Conservation (phyloP, 2,329 filamentous ascomycete species). For the Pseudopithomyces maydicus region DNA sequence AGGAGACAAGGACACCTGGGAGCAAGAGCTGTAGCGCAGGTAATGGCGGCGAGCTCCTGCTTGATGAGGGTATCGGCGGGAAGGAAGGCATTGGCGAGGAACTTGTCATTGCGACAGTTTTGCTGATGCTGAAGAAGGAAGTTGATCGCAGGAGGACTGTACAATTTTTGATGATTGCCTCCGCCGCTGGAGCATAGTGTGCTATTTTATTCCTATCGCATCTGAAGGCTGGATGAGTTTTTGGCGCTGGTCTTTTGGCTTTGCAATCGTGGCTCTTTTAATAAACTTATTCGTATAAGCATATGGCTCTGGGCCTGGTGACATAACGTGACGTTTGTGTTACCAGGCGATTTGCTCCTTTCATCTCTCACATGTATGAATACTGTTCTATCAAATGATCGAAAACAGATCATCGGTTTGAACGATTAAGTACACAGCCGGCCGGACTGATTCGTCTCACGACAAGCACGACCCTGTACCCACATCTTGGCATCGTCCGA, state of each 20-base stretch:
- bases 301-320: too few relatives aligned
- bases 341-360: too few relatives aligned
- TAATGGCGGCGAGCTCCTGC: constrained; percentile 55
- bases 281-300: too few relatives aligned
- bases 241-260: neutral
- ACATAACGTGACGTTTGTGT: too few relatives aligned
- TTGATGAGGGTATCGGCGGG: constrained; percentile 44
- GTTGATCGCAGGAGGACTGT: constrained; percentile 61
- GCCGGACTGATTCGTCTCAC: neutral
- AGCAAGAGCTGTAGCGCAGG: constrained; percentile 45
- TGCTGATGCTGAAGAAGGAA: constrained; percentile 70
- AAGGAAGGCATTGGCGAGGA: constrained; percentile 43
- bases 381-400: too few relatives aligned
- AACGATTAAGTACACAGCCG: too few relatives aligned
- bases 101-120: constrained; percentile 61
- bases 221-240: neutral
- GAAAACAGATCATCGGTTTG: too few relatives aligned
- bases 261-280: too few relatives aligned
- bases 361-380: too few relatives aligned
- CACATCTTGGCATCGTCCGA: neutral
- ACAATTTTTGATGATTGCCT: constrained; percentile 55
- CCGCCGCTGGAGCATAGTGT: neutral
- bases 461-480: constrained; percentile 2
- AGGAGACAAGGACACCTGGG: constrained; percentile 48
- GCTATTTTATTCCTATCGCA: neutral